Evolutionary conservation across 2,329 filamentous ascomycete genomes (phyloP).

Genomic region (Sporothrix luriei): DNA sequence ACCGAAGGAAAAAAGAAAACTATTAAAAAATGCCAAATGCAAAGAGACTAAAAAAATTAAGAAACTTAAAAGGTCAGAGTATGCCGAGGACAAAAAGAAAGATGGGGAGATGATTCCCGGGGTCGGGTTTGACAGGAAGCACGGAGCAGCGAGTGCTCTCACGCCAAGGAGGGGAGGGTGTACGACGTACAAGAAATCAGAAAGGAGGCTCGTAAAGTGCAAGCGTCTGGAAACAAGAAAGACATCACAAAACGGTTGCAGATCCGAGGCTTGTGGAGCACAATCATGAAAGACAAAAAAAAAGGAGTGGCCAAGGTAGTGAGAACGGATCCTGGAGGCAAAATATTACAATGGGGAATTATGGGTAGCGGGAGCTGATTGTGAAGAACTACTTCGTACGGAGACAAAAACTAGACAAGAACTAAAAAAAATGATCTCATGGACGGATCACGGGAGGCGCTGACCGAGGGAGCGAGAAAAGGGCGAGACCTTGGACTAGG

Average conservation of each 20-base stretch:
- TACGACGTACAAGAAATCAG: slow-evolving; percentile 19
- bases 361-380: too few relatives aligned
- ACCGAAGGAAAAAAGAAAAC: not conserved
- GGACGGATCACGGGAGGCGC: slow-evolving; percentile 4
- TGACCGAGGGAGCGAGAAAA: slow-evolving; percentile 9
- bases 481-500: not conserved
- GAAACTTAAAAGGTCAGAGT: not conserved
- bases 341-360: slow-evolving; percentile 9
- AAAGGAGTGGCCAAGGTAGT: not conserved
- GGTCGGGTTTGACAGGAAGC: slow-evolving; percentile 17
- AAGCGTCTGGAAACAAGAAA: not conserved
- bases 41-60: not conserved
- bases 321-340: slow-evolving; percentile 16
- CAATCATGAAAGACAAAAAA: not conserved
- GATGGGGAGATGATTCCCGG: slow-evolving; percentile 15
- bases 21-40: not conserved
- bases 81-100: not conserved
- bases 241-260: not conserved
- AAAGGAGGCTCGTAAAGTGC: not conserved
- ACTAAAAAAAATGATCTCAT: slow-evolving; percentile 4
- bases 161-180: slow-evolving; percentile 3
- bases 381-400: not conserved
- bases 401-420: not conserved
- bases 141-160: slow-evolving; percentile 9
- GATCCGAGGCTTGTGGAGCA: slow-evolving; percentile 22